A percentile compares a stretch with the other conserved stretches of the same genome.
These are phyloP conservation scores for Cornus florida DNA, from an alignment of 148 eudicot species.

Conservation along the genomic window DNA sequence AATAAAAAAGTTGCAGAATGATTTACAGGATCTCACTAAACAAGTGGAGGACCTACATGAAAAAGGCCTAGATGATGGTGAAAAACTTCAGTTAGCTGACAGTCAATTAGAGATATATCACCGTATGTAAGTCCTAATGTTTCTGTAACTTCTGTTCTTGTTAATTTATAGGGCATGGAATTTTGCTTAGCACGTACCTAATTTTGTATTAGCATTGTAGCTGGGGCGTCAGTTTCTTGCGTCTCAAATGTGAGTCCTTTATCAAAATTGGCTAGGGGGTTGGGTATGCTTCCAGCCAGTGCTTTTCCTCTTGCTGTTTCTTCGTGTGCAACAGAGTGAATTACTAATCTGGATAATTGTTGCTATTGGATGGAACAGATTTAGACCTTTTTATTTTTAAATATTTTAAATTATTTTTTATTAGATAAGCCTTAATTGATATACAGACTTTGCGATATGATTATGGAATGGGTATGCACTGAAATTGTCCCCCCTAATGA, in stretches of 20 bases:
- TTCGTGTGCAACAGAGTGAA: not conserved
- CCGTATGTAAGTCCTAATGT: constrained; percentile 60
- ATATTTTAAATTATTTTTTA: no score
- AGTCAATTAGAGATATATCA: constrained; percentile 72
- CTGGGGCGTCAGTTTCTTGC: not conserved
- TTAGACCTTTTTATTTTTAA: not conserved
- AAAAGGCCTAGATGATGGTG: constrained; percentile 70
- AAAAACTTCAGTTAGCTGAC: constrained; percentile 71
- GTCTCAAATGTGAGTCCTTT: not conserved
- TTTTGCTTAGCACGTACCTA: constrained; percentile 1
- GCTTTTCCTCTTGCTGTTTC: not conserved
- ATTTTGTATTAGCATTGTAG: constrained; percentile 2
- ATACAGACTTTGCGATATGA: not conserved
- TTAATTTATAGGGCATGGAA: not conserved
- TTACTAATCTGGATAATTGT: not conserved
- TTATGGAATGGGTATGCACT: not conserved
- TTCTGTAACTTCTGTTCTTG: not conserved
- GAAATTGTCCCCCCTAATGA: not conserved
- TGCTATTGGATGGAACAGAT: not conserved
- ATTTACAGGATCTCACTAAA: constrained; percentile 52
- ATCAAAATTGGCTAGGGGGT: not conserved
- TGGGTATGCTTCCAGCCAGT: not conserved
- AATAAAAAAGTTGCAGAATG: constrained; percentile 71
- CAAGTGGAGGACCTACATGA: constrained; percentile 59
- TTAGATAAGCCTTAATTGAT: constrained; percentile 3